phyloP scores from a whole-genome alignment of 495 filamentous ascomycete species.

The Neurospora tetraspora region DNA sequence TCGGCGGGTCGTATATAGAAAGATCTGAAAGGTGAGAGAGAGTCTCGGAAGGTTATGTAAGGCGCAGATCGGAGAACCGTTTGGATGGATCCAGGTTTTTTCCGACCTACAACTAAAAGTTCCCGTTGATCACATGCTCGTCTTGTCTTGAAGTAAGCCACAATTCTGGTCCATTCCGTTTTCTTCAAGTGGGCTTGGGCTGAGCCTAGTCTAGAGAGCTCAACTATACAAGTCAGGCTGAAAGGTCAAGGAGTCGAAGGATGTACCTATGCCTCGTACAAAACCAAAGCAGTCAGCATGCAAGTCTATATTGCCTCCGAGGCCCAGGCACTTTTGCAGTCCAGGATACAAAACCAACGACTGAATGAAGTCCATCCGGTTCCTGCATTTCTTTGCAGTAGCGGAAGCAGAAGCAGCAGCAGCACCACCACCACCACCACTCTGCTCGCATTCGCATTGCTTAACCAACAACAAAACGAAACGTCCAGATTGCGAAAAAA shows the following conservation, averaged over 20 bases:
- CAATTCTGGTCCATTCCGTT: neutral
- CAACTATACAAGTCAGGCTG: no score
- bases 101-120: no score
- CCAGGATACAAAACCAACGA: neutral
- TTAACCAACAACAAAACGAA: neutral
- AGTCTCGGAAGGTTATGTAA: neutral
- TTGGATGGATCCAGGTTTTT: neutral
- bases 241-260: no score
- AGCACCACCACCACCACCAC: neutral
- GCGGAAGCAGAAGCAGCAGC: neutral
- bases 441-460: neutral
- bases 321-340: neutral
- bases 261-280: neutral
- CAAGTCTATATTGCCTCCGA: neutral
- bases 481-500: neutral
- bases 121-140: neutral
- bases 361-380: neutral
- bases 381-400: neutral
- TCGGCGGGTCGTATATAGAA: neutral
- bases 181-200: neutral
- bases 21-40: neutral
- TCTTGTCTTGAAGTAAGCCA: no score
- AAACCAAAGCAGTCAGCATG: neutral
- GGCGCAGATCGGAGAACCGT: neutral
- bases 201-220: no score